A percentile compares a stretch with the other conserved stretches of the same genome.
Evolutionary conservation across 2,329 filamentous ascomycete genomes (phyloP).

Genomic region (Fusarium kyushuense): DNA sequence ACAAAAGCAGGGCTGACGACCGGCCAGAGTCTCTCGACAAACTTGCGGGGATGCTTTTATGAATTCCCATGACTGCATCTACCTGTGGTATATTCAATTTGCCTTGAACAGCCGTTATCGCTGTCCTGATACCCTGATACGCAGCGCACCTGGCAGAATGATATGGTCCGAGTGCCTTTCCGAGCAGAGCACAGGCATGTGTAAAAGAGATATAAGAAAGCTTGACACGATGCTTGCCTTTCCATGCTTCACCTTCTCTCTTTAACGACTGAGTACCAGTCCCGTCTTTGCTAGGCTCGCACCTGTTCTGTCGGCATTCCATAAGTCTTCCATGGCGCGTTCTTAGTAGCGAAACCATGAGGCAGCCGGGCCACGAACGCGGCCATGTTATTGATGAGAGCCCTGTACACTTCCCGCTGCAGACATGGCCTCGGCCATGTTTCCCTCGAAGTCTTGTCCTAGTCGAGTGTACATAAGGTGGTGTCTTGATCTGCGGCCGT

Average conservation of each 20-base stretch:
- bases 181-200: not conserved
- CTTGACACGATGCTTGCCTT: not conserved
- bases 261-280: not conserved
- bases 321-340: constrained; percentile 35
- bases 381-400: constrained; percentile 47
- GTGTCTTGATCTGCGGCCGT: constrained; percentile 57
- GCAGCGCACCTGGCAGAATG: constrained; percentile 19
- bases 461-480: constrained; percentile 45
- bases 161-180: constrained; percentile 21
- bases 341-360: constrained; percentile 21
- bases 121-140: constrained; percentile 21
- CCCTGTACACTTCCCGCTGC: constrained; percentile 49
- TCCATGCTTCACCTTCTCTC: not conserved
- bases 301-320: constrained; percentile 30
- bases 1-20: constrained; percentile 39
- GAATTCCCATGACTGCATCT: constrained; percentile 34
- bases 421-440: constrained; percentile 46
- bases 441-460: constrained; percentile 37
- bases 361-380: constrained; percentile 40
- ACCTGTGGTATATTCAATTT: constrained; percentile 28
- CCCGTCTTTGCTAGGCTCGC: constrained; percentile 1
- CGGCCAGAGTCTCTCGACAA: constrained; percentile 34
- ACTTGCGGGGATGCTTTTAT: constrained; percentile 29
- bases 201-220: not conserved
- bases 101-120: constrained; percentile 31